Percentiles rank a stretch among this genome's conserved stretches.
phyloP scores from a whole-genome alignment of 108 stramenopile species.

The Discostella pseudostelligera region DNA sequence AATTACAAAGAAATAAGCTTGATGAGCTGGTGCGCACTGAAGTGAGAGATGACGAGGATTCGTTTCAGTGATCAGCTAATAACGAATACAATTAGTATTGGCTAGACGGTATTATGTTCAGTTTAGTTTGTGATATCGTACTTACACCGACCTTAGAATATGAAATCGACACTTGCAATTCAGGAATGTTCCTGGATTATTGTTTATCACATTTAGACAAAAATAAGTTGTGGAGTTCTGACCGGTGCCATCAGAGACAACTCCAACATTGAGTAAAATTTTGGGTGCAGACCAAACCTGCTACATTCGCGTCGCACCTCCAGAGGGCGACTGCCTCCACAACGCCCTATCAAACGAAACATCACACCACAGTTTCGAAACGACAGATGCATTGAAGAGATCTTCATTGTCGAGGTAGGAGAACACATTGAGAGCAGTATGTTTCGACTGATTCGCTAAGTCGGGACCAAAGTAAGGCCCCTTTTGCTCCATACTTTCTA shows the following conservation, averaged over 20 bases:
- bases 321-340: conserved; percentile 33
- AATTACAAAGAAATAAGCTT: conserved; percentile 55
- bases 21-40: conserved; percentile 43
- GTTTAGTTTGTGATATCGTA: too few relatives aligned
- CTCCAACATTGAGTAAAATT: too few relatives aligned
- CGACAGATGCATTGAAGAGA: conserved; percentile 83
- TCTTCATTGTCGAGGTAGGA: conserved; percentile 77
- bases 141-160: too few relatives aligned
- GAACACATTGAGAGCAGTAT: conserved; percentile 63
- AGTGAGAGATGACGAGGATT: conserved; percentile 17
- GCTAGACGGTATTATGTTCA: neutral
- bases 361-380: conserved; percentile 69
- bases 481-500: conserved; percentile 30
- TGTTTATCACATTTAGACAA: neutral
- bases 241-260: too few relatives aligned
- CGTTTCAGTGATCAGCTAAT: conserved; percentile 23
- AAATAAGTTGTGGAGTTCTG: neutral
- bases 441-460: conserved; percentile 55
- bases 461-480: conserved; percentile 57
- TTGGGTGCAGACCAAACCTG: too few relatives aligned
- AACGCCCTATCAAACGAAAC: conserved; percentile 58
- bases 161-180: too few relatives aligned
- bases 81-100: neutral
- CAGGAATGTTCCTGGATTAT: too few relatives aligned
- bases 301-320: neutral